phyloP scores from a whole-genome alignment of 2,329 filamentous ascomycete genomes.

The Plenodomus lindquistii region DNA sequence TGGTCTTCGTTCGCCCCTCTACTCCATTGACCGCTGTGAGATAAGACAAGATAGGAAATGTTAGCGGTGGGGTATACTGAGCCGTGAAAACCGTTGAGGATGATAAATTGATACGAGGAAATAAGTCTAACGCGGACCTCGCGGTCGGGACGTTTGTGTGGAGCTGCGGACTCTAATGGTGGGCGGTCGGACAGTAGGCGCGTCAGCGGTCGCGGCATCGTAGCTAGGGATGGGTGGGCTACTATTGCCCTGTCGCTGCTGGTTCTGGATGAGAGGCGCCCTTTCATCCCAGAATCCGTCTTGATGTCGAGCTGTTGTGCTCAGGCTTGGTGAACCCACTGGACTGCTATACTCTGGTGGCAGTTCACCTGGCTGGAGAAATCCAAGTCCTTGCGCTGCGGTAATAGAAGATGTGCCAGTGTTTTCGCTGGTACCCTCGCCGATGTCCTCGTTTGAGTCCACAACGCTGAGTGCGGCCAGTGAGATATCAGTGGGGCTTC shows the following conservation, averaged over 20 bases:
- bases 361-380: conserved; percentile 43
- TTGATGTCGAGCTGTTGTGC: conserved; percentile 60
- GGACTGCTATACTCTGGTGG: conserved; percentile 57
- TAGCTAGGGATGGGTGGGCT: conserved; percentile 80
- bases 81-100: conserved; percentile 13
- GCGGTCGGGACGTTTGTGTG: conserved; percentile 25
- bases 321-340: conserved; percentile 39
- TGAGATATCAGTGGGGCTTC: conserved; percentile 94
- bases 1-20: not conserved
- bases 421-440: conserved; percentile 67
- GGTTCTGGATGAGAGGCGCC: conserved; percentile 48
- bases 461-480: conserved; percentile 81
- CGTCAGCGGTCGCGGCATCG: conserved; percentile 78
- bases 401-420: conserved; percentile 21
- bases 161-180: conserved; percentile 30
- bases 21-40: not conserved
- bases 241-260: conserved; percentile 19
- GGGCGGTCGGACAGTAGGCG: conserved; percentile 26
- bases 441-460: conserved; percentile 67
- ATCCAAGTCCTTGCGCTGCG: conserved; percentile 36
- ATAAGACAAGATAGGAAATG: not conserved
- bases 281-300: conserved; percentile 54
- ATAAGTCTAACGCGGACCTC: conserved; percentile 18
- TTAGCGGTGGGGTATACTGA: conserved; percentile 29
- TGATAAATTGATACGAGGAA: conserved; percentile 12